These are phyloP conservation scores for Leishmania tarentolae DNA, from an alignment of 208 protist genomes.

Conservation along the genomic window DNA sequence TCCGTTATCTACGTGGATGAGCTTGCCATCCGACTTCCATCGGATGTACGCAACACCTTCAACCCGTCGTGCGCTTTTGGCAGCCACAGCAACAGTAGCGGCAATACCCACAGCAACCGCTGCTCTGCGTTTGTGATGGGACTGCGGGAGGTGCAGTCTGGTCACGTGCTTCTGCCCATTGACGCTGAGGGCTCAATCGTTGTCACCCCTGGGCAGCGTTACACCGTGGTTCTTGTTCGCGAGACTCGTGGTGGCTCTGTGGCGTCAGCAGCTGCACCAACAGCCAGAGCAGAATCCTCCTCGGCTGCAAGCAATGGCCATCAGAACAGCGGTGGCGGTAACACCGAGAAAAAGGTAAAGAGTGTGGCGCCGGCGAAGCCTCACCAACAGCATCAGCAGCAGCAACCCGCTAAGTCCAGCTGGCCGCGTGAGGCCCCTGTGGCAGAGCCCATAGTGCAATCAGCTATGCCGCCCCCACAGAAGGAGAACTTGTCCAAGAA, in stretches of 20 bases:
- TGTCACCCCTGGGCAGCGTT: conserved; percentile 57
- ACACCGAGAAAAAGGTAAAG: conserved; percentile 19
- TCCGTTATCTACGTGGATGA: conserved; percentile 63
- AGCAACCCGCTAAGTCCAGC: conserved; percentile 9
- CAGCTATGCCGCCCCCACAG: background rate
- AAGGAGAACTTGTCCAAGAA: conserved; percentile 18
- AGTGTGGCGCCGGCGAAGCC: background rate
- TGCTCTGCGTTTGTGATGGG: conserved; percentile 37
- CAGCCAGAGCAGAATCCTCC: background rate
- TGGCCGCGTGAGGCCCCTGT: background rate
- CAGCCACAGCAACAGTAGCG: conserved; percentile 28
- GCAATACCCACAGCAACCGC: conserved; percentile 15
- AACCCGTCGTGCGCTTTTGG: conserved; percentile 74
- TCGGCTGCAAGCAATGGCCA: background rate
- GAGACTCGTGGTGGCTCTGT: conserved; percentile 8
- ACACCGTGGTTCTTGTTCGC: conserved; percentile 51
- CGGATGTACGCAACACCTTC: conserved; percentile 63
- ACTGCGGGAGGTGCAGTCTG: conserved; percentile 46
- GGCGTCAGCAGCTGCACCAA: conserved; percentile 2
- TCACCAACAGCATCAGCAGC: conserved; percentile 8
- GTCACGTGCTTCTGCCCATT: conserved; percentile 62
- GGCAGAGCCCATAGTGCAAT: background rate
- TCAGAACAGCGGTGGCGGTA: conserved; percentile 2
- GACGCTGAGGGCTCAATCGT: conserved; percentile 73
- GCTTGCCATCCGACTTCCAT: conserved; percentile 61